Percentiles rank a stretch among this genome's conserved stretches.
Evolutionary conservation across 176 grass and related monocot species (phyloP).

Genomic region (Rhipidocladum racemiflorum): DNA sequence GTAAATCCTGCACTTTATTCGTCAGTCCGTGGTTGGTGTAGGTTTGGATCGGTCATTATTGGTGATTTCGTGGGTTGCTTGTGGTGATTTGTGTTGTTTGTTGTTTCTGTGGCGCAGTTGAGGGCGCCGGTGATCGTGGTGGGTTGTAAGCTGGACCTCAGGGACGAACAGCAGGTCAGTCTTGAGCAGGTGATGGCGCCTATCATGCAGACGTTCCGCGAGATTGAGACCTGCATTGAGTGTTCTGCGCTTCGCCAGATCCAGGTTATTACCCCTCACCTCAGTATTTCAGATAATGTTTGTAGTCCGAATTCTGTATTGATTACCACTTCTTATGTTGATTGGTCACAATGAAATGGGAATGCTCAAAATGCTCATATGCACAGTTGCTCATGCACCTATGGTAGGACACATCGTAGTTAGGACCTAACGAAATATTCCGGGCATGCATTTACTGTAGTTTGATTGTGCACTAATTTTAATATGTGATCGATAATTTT

Average conservation of each 20-base stretch:
- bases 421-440: neutral
- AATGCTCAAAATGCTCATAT: neutral
- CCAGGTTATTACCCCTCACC: conserved; percentile 51
- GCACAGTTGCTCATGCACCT: neutral
- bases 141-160: conserved; percentile 86
- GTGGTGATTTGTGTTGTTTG: conserved; percentile 22
- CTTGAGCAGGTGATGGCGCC: conserved; percentile 95
- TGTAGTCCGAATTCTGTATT: neutral
- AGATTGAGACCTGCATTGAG: conserved; percentile 98
- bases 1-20: conserved; percentile 11
- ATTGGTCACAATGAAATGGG: neutral
- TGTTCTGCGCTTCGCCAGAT: conserved; percentile 94
- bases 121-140: conserved; percentile 80
- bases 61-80: neutral
- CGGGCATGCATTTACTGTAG: neutral
- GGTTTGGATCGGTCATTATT: neutral
- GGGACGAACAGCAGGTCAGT: conserved; percentile 82
- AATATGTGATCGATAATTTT: neutral
- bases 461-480: neutral
- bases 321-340: neutral
- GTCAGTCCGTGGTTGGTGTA: neutral
- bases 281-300: neutral
- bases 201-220: conserved; percentile 89
- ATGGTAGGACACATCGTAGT: neutral
- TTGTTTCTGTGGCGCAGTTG: conserved; percentile 39